Percentiles rank a stretch among this genome's conserved stretches.
Evolutionary conservation across 2,329 filamentous ascomycete genomes (phyloP).

Genomic region (Tolypocladium tropicale): DNA sequence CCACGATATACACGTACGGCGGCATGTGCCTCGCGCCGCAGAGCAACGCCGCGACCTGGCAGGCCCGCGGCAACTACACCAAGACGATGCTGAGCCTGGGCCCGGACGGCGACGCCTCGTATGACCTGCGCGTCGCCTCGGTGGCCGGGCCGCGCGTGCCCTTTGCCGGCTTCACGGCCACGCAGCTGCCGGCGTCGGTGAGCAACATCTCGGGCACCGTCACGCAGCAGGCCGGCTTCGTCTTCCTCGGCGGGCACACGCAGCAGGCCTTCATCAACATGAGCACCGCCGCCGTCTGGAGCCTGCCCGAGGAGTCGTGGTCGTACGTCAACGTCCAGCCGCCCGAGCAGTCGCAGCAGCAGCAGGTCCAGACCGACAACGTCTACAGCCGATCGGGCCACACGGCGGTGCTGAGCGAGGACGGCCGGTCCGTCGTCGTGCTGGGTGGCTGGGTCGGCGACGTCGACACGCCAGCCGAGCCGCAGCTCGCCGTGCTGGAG

Average conservation of each 20-base stretch:
- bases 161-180: constrained; percentile 81
- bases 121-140: constrained; percentile 27
- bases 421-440: constrained; percentile 68
- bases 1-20: constrained; percentile 66
- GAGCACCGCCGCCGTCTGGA: constrained; percentile 82
- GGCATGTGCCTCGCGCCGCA: constrained; percentile 67
- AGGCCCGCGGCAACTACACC: constrained; percentile 64
- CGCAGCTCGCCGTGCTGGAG: constrained; percentile 69
- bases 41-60: constrained; percentile 43
- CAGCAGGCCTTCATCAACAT: constrained; percentile 82
- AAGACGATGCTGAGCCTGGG: constrained; percentile 65
- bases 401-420: constrained; percentile 68
- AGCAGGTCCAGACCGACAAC: background rate
- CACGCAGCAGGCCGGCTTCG: constrained; percentile 66
- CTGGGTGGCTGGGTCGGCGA: constrained; percentile 92
- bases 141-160: constrained; percentile 56
- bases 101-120: constrained; percentile 26
- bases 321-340: constrained; percentile 61
- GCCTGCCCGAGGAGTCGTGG: constrained; percentile 78
- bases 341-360: constrained; percentile 13
- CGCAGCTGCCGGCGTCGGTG: constrained; percentile 58
- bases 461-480: constrained; percentile 61
- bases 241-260: constrained; percentile 81
- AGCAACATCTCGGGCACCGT: constrained; percentile 55
- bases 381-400: constrained; percentile 84